Evolutionary conservation across 305 asterid species (phyloP).

Genomic region (Caryopteris hybrid): DNA sequence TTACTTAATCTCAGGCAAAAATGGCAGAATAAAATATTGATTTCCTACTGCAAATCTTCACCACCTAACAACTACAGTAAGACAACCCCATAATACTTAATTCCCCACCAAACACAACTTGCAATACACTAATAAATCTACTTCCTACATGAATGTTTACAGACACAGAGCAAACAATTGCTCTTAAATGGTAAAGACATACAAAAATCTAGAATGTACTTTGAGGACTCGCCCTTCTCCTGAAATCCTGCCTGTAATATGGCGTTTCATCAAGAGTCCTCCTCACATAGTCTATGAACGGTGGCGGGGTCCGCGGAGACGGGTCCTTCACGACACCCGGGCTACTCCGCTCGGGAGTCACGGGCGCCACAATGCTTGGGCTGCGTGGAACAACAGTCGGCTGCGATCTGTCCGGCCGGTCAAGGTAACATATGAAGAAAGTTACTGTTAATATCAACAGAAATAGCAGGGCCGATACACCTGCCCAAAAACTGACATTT

Average conservation of each 20-base stretch:
- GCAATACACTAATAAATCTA: not conserved
- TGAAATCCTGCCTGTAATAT: conserved; percentile 65
- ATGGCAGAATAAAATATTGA: too few relatives aligned
- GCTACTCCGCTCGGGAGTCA: conserved; percentile 56
- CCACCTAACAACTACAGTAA: conserved; percentile 2
- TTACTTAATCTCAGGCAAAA: too few relatives aligned
- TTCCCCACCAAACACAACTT: not conserved
- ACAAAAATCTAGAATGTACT: conserved; percentile 47
- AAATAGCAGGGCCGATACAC: conserved; percentile 18
- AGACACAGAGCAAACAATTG: conserved; percentile 2
- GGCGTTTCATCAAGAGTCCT: conserved; percentile 92
- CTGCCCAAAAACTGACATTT: conserved; percentile 22
- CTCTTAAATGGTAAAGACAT: conserved; percentile 13
- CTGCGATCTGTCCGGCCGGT: conserved; percentile 33
- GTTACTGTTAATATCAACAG: conserved; percentile 25
- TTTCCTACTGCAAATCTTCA: not conserved
- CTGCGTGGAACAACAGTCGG: conserved; percentile 26
- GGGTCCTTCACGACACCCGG: conserved; percentile 40
- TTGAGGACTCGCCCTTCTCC: conserved; percentile 81
- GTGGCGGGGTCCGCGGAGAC: conserved; percentile 92
- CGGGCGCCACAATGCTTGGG: conserved; percentile 38
- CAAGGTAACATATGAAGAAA: conserved; percentile 32
- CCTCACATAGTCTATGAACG: conserved; percentile 78
- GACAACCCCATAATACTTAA: not conserved
- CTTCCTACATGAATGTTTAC: conserved; percentile 1